A percentile compares a stretch with the other conserved stretches of the same genome.
These are phyloP conservation scores for Phaeosphaeria sp. DNA, from an alignment of 2,329 filamentous ascomycete genomes.

Conservation along the genomic window DNA sequence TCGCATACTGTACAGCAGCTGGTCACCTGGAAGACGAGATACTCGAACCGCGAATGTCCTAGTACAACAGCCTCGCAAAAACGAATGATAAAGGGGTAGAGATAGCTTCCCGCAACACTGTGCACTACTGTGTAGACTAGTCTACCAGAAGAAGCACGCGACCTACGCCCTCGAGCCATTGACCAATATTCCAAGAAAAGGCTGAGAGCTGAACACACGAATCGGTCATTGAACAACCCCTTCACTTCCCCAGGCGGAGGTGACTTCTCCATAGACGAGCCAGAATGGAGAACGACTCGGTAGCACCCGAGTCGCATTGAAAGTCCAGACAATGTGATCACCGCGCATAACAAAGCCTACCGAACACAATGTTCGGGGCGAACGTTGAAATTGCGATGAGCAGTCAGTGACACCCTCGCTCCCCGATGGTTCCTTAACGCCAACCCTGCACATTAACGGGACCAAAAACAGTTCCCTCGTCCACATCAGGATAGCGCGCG, in stretches of 20 bases:
- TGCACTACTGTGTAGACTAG: not conserved
- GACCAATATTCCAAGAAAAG: not conserved
- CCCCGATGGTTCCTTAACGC: not conserved
- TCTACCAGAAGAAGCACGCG: not conserved
- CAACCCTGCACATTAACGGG: not conserved
- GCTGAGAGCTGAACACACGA: not conserved
- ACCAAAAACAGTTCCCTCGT: not conserved
- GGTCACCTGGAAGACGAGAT: not conserved
- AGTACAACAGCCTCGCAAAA: not conserved
- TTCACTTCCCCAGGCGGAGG: not conserved
- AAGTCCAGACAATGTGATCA: constrained; percentile 9
- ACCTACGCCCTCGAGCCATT: not conserved
- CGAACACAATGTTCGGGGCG: not conserved
- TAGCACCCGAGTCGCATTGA: not conserved
- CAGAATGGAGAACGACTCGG: not conserved
- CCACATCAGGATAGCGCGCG: not conserved
- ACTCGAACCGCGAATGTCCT: not conserved
- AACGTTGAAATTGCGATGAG: constrained; percentile 11
- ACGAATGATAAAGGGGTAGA: not conserved
- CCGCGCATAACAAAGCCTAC: not conserved
- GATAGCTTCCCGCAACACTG: not conserved
- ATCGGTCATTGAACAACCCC: not conserved
- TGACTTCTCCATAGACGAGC: not conserved
- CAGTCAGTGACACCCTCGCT: constrained; percentile 1
- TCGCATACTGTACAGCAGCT: not conserved